phyloP scores from a whole-genome alignment of 495 filamentous ascomycete species.

The Chaetomium cochliodes region DNA sequence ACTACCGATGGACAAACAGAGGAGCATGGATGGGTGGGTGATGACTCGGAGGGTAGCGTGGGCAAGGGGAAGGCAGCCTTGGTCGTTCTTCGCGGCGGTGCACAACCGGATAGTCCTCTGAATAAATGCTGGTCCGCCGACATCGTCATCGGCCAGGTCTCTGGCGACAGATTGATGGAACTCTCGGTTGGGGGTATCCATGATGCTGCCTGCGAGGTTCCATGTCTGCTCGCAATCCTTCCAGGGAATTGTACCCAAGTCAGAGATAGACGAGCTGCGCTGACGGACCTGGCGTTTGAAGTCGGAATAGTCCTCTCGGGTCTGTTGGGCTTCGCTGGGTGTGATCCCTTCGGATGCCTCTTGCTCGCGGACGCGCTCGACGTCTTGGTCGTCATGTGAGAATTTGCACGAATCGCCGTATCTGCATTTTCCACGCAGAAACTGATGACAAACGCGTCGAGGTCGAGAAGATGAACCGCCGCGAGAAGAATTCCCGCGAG shows the following conservation, averaged over 20 bases:
- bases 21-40: conserved; percentile 17
- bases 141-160: conserved; percentile 20
- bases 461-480: background rate
- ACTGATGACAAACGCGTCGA: background rate
- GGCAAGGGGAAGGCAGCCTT: background rate
- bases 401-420: conserved; percentile 8
- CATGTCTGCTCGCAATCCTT: background rate
- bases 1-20: conserved; percentile 16
- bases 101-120: background rate
- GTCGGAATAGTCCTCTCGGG: conserved; percentile 12
- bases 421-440: background rate
- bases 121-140: conserved; percentile 1
- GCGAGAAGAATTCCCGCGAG: background rate
- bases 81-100: background rate
- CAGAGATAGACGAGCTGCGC: background rate
- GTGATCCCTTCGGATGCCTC: background rate
- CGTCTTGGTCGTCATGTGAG: conserved; percentile 3
- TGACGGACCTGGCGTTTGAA: conserved; percentile 16
- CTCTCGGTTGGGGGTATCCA: conserved; percentile 3
- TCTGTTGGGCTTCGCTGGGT: background rate
- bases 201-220: background rate
- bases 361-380: background rate
- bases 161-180: conserved; percentile 13
- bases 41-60: conserved; percentile 1
- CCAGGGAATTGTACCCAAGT: background rate